These are phyloP conservation scores for Pseudopediastrum boryanum DNA, from an alignment of 139 green algal genomes.

Conservation along the genomic window DNA sequence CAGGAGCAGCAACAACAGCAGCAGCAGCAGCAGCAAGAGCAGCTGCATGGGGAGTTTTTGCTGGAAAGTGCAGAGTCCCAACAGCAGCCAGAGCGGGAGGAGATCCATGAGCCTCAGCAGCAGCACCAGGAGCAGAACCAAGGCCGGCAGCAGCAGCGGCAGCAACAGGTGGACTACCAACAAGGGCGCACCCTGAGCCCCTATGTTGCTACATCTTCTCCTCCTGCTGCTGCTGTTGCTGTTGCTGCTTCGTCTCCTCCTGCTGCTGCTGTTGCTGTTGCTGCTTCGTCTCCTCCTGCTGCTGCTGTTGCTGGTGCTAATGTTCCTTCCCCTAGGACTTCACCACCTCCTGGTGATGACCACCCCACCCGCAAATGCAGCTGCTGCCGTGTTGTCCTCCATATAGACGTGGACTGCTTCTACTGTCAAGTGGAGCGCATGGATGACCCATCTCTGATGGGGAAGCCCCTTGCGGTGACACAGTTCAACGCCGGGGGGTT, in stretches of 20 bases:
- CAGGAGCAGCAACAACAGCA: constrained; percentile 12
- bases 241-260: neutral
- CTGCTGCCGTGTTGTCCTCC: constrained; percentile 21
- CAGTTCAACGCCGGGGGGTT: constrained; percentile 76
- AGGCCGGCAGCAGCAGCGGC: neutral
- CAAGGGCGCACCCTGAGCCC: too few relatives aligned
- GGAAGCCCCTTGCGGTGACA: constrained; percentile 60
- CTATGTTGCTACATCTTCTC: neutral
- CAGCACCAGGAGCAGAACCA: constrained; percentile 1
- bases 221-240: neutral
- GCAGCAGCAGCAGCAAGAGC: constrained; percentile 20
- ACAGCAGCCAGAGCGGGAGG: neutral
- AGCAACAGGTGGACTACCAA: too few relatives aligned
- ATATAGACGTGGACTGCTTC: constrained; percentile 62
- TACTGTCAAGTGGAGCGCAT: constrained; percentile 65
- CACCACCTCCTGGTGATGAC: neutral
- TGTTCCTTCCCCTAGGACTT: neutral
- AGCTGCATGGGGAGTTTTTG: too few relatives aligned
- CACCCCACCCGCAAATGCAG: neutral
- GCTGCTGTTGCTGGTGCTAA: neutral
- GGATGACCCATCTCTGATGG: constrained; percentile 56
- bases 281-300: neutral
- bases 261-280: neutral
- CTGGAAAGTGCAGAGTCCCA: neutral
- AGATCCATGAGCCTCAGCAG: neutral